A percentile compares a stretch with the other conserved stretches of the same genome.
phyloP scores from a whole-genome alignment of 768 basidiomycete genomes.

The Russula emetica region DNA sequence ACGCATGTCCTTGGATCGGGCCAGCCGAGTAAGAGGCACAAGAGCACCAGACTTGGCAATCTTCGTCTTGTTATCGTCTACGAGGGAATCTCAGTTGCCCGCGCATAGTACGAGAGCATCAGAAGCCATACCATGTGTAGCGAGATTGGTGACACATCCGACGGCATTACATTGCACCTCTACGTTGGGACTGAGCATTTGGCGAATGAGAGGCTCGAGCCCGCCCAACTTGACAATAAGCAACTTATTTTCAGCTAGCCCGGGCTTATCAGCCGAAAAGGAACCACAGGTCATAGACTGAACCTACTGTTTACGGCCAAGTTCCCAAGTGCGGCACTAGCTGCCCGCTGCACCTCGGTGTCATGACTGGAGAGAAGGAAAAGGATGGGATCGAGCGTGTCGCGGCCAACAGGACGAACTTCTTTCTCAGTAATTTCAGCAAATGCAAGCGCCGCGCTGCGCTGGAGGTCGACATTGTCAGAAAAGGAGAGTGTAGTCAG shows the following conservation, averaged over 20 bases:
- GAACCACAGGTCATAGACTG: not conserved
- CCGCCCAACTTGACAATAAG: conserved; percentile 98
- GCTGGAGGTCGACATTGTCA: conserved; percentile 98
- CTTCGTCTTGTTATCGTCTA: conserved; percentile 99
- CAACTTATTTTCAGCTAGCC: conserved; percentile 92
- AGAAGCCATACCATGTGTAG: conserved; percentile 78
- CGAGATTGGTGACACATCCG: conserved; percentile 97
- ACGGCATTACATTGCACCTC: conserved; percentile 99
- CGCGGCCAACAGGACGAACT: conserved; percentile 91
- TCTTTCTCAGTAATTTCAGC: conserved; percentile 99
- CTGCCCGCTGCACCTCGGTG: conserved; percentile 97
- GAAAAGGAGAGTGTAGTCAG: conserved; percentile 97
- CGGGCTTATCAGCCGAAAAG: conserved; percentile 13
- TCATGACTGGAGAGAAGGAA: conserved; percentile 97
- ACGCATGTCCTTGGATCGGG: conserved; percentile 97
- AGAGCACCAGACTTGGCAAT: conserved; percentile 99
- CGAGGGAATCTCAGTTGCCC: conserved; percentile 13
- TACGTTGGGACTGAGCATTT: conserved; percentile 98
- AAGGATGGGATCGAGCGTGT: conserved; percentile 96
- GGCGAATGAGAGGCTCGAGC: conserved; percentile 94
- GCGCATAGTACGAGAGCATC: not conserved
- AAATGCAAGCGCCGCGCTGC: conserved; percentile 95
- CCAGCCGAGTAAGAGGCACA: conserved; percentile 91
- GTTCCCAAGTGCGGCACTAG: conserved; percentile 95
- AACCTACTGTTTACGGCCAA: conserved; percentile 93